phyloP scores from a whole-genome alignment of 2,329 filamentous ascomycete species.

The Septoria petroselini region DNA sequence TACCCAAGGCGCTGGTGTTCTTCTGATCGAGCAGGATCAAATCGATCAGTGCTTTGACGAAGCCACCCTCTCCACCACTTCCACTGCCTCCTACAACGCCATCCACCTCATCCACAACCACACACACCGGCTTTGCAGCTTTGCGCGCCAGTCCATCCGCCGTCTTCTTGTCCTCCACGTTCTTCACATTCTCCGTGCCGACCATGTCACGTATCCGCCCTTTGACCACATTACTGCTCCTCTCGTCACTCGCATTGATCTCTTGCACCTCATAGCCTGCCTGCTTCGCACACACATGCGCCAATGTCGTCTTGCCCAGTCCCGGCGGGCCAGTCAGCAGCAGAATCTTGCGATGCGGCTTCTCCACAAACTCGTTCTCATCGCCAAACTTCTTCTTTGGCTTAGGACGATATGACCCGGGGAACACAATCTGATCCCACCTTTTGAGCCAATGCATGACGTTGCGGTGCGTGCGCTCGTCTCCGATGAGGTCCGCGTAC shows the following conservation, averaged over 20 bases:
- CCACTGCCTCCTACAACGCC: constrained; percentile 82
- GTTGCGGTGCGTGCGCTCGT: constrained; percentile 86
- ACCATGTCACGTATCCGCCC: constrained; percentile 87
- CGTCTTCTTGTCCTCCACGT: constrained; percentile 55
- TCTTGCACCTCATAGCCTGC: constrained; percentile 96
- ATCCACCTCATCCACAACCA: constrained; percentile 95
- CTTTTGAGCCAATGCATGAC: constrained; percentile 91
- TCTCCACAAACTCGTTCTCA: constrained; percentile 55
- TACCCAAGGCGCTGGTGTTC: constrained; percentile 54
- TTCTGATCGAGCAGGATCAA: constrained; percentile 82
- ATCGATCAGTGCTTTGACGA: constrained; percentile 91
- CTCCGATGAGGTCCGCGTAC: constrained; percentile 90
- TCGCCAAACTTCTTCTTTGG: constrained; percentile 43
- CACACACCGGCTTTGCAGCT: constrained; percentile 80
- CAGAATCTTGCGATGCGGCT: constrained; percentile 79
- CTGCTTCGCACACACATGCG: constrained; percentile 91
- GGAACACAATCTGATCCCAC: constrained; percentile 93
- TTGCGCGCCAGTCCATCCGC: constrained; percentile 60
- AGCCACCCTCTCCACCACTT: constrained; percentile 76
- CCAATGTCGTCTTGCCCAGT: constrained; percentile 90
- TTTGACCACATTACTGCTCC: constrained; percentile 84
- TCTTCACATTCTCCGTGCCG: constrained; percentile 87
- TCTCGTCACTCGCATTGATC: constrained; percentile 96
- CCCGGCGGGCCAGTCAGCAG: constrained; percentile 89
- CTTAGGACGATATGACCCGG: constrained; percentile 64